phyloP scores from a whole-genome alignment of 164 flowering plant genomes.

The Kalanchoe fedtschenkoi region DNA sequence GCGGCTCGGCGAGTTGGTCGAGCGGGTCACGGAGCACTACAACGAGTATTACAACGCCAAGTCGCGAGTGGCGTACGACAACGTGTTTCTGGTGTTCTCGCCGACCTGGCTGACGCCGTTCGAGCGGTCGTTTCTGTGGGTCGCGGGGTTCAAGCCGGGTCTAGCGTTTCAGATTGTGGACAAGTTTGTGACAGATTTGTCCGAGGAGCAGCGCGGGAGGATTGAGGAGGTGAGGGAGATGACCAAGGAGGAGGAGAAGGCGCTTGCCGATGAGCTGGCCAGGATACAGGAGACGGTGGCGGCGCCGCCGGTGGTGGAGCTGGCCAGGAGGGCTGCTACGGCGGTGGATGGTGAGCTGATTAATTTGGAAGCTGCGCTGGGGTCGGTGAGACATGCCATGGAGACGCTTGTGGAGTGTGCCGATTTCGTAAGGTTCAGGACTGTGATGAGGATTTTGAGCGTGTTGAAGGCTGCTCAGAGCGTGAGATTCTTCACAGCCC shows the following conservation, averaged over 20 bases:
- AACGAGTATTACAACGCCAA: slow-evolving; percentile 11
- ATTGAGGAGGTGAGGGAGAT: neutral
- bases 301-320: slow-evolving; percentile 4
- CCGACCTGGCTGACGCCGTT: slow-evolving; percentile 9
- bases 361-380: neutral
- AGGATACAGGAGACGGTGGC: slow-evolving; percentile 10
- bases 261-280: neutral
- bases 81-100: slow-evolving; percentile 6
- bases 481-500: slow-evolving; percentile 18
- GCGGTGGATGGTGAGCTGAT: slow-evolving; percentile 4
- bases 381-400: neutral
- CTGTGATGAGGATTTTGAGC: slow-evolving; percentile 15
- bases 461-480: slow-evolving; percentile 15
- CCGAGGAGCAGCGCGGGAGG: slow-evolving; percentile 2
- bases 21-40: slow-evolving; percentile 10
- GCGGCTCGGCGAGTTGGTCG: neutral
- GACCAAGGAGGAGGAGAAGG: slow-evolving; percentile 1
- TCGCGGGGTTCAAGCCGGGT: slow-evolving; percentile 10
- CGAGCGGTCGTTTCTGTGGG: slow-evolving; percentile 9
- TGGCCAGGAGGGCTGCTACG: slow-evolving; percentile 5
- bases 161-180: slow-evolving; percentile 3
- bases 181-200: slow-evolving; percentile 6
- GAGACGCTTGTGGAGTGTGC: slow-evolving; percentile 7
- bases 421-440: slow-evolving; percentile 13
- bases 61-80: neutral